Evolutionary conservation across 2,329 filamentous ascomycete species (phyloP), one percentile per base, ranked within the genome.

Genomic region (Xylariales sp.): DNA sequence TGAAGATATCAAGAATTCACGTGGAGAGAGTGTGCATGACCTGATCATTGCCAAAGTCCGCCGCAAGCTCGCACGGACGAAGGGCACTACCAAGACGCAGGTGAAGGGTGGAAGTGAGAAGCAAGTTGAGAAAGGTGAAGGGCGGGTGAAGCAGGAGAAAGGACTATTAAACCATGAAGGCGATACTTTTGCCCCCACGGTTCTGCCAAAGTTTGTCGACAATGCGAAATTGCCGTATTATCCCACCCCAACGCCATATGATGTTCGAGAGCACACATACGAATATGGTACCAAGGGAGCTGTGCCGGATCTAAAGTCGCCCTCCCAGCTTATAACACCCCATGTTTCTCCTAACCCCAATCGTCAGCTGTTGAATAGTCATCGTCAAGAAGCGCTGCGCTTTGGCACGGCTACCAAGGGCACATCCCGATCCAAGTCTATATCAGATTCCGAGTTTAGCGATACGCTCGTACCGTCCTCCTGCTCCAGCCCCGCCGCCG

Each of bases 21-120:
- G 12, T 1, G 58, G 55, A 16, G 57, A 65, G 16, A 62, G 57
- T 3, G 65, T 68, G 10, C 56, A 68, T 23, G 43, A 53, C 5
- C 45, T 68, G 2, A 65, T 68, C 46, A 34, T 68, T 12, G 45
- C 18, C 8, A 65, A 68, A 10, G 65, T 68, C 39, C 60, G 61
- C 2, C 32, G 60, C 2, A 64, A 67, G 18, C 56, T 67, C 28
- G 5, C 41, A 1, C 32, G 28, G 18, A 64, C 55, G 2, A 64
- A 60, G 50, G 16, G 18, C 1, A 7, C 32, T 16, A 5, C 55
- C 10, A 4, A 14, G 6, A 18, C 12, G 1, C 14, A n/a, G 5
- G 18, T 10, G 7, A 10, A 41, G 34, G 7, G 8, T 10, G 7
- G 5, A 3, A 23, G 16, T 34, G 52, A 23, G 52, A 28, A 30